Conservation (phyloP, 2,329 filamentous ascomycete species). For the Periconia sp. region DNA sequence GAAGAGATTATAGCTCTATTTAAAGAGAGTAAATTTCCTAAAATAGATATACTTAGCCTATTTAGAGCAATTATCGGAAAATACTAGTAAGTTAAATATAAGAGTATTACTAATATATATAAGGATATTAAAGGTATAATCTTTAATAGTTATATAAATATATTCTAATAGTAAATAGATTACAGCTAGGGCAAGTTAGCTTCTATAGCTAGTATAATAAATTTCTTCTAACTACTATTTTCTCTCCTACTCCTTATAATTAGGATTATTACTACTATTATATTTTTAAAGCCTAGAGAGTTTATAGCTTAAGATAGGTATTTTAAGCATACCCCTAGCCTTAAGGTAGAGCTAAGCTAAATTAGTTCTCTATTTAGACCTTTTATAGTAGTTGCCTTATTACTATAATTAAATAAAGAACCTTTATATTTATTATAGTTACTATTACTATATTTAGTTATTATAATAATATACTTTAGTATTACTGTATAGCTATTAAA, state of each 20-base stretch:
- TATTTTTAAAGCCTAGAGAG: neutral
- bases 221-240: slow-evolving; percentile 2
- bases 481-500: neutral
- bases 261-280: neutral
- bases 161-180: slow-evolving; percentile 7
- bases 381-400: slow-evolving; percentile 1
- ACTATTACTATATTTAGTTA: neutral
- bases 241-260: slow-evolving; percentile 3
- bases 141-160: slow-evolving; percentile 1
- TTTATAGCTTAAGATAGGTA: neutral
- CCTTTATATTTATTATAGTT: slow-evolving; percentile 2
- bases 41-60: slow-evolving; percentile 10
- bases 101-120: slow-evolving; percentile 1
- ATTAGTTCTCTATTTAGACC: neutral
- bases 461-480: neutral
- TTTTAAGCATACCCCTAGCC: neutral
- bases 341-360: neutral
- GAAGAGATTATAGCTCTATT: slow-evolving; percentile 9
- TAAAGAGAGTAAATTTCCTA: slow-evolving; percentile 8
- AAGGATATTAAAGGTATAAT: slow-evolving; percentile 5
- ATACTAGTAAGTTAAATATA: slow-evolving; percentile 13
- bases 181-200: slow-evolving; percentile 2
- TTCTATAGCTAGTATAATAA: slow-evolving; percentile 1
- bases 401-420: neutral
- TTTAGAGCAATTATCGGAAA: slow-evolving; percentile 10